phyloP scores from a whole-genome alignment of 768 basidiomycete species.

The Suillus subalutaceus region DNA sequence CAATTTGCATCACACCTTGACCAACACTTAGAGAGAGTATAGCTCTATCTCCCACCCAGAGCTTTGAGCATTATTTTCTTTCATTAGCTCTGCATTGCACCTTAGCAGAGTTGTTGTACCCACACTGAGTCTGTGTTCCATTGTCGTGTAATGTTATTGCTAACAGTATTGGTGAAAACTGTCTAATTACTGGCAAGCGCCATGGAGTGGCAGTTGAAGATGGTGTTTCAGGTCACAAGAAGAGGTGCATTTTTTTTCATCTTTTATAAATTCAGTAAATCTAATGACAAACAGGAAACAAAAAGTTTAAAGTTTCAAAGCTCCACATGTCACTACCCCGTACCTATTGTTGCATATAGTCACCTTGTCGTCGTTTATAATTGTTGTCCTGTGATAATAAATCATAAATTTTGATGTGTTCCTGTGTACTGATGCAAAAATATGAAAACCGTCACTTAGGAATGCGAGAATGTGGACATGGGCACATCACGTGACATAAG shows the following conservation, averaged over 20 bases:
- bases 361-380: background rate
- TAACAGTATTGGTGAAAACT: background rate
- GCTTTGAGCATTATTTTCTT: too few species aligned
- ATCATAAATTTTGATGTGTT: too few species aligned
- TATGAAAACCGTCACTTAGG: too few species aligned
- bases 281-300: background rate
- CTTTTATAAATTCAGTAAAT: background rate
- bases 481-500: too few species aligned
- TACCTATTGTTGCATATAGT: background rate
- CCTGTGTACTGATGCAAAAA: too few species aligned
- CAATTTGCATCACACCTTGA: too few species aligned
- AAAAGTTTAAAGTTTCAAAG: background rate
- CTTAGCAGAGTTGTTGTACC: too few species aligned
- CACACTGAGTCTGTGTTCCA: background rate
- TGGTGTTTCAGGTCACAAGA: constrained; percentile 1
- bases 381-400: background rate
- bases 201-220: background rate
- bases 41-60: too few species aligned
- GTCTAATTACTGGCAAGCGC: background rate
- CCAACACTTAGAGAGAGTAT: too few species aligned
- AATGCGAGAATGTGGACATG: too few species aligned
- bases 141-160: background rate
- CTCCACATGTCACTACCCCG: background rate
- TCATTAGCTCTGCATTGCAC: too few species aligned
- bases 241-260: background rate